Evolutionary conservation across 2,329 filamentous ascomycete species (phyloP).

Genomic region (Diaporthe humulicola): DNA sequence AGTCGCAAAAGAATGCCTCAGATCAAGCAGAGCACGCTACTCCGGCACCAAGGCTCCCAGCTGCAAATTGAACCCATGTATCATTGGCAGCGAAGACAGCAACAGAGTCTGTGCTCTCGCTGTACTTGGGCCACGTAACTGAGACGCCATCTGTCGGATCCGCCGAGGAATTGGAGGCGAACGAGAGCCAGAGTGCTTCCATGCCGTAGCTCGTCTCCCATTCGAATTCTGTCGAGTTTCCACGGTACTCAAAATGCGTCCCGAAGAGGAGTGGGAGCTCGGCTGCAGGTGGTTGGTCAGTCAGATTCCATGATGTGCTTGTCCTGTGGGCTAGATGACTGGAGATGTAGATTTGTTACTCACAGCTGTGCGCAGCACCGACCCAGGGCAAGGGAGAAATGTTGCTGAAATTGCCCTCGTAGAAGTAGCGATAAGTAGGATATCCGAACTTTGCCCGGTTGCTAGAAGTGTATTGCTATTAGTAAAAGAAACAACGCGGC

Average conservation of each 20-base stretch:
- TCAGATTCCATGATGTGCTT: not conserved
- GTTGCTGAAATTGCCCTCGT: constrained; percentile 44
- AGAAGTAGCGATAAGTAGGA: constrained; percentile 41
- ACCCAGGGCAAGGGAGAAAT: constrained; percentile 42
- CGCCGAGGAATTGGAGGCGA: constrained; percentile 17
- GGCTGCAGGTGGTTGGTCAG: not conserved
- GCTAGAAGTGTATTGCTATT: not conserved
- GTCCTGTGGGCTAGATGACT: too few species aligned
- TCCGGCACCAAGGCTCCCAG: not conserved
- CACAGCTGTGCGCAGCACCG: constrained; percentile 42
- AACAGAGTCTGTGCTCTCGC: not conserved
- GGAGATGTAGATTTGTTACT: not conserved
- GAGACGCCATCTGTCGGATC: constrained; percentile 8
- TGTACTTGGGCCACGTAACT: constrained; percentile 17
- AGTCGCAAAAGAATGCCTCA: not conserved
- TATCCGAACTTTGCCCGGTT: not conserved
- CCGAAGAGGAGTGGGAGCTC: constrained; percentile 22
- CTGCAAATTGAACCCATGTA: not conserved
- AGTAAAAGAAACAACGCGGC: accelerated
- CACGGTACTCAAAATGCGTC: constrained; percentile 18
- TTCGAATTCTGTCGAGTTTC: constrained; percentile 27
- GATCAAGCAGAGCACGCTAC: not conserved
- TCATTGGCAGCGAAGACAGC: constrained; percentile 16
- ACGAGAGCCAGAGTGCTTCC: constrained; percentile 22
- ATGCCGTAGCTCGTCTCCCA: constrained; percentile 28